Percentiles rank a stretch among this genome's conserved stretches.
Conservation (phyloP, 2,329 filamentous ascomycete genomes). For the Tolypocladium album region DNA sequence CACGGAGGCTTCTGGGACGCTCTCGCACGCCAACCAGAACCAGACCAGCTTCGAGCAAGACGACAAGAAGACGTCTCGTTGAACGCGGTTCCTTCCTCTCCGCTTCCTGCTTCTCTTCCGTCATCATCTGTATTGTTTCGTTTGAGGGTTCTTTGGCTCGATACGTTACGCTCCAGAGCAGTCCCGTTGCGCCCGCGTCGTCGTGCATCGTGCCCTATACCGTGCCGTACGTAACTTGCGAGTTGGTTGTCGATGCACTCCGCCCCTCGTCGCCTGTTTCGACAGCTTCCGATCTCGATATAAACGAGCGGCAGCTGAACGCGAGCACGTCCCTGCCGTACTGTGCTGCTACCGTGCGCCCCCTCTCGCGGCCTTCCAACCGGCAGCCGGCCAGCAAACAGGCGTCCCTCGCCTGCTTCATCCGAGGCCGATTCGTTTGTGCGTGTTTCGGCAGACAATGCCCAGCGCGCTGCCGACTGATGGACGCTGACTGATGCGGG, state of each 20-base stretch:
- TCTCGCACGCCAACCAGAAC: neutral
- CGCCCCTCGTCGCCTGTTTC: neutral
- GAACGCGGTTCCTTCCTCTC: neutral
- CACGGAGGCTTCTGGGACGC: neutral
- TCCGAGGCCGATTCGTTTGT: constrained; percentile 1
- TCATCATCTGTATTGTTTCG: neutral
- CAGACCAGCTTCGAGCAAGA: neutral
- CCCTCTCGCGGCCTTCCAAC: neutral
- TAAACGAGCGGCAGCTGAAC: neutral
- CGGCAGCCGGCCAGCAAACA: neutral
- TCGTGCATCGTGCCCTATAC: neutral
- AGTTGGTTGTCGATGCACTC: neutral
- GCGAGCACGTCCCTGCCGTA: neutral
- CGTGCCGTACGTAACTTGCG: neutral
- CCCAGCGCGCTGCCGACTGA: neutral
- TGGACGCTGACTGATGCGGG: neutral
- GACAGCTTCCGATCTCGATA: constrained; percentile 2
- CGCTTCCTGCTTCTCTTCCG: neutral
- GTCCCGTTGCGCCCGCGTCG: neutral
- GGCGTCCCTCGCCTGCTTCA: neutral
- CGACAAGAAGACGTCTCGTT: neutral
- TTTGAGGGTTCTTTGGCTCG: neutral
- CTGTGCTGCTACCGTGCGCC: neutral
- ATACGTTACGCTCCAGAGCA: neutral
- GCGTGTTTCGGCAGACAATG: neutral